Base-by-base conservation (phyloP, 495 filamentous ascomycete genomes). In the Penicillium subrubescens region DNA sequence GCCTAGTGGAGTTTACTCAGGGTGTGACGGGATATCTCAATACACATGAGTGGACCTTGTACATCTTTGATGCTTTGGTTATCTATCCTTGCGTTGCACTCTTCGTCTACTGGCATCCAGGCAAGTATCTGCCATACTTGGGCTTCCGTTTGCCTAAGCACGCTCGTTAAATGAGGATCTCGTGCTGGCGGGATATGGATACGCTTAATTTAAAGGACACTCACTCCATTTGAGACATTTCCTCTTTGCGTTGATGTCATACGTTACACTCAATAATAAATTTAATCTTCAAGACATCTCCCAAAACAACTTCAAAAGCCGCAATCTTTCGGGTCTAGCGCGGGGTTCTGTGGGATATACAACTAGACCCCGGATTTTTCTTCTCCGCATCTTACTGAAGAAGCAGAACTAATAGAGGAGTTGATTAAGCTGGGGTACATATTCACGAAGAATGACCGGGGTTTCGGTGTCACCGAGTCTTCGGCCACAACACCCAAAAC, bases 1-100 rank as follows among this genome's bases (percentile, higher is more conserved):
- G 89, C 43, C 73, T 88, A 25, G 70, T 89, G 6, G 89, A 92
- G 73, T 92, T 87, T 62, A 62, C 80, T 0, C 76, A 85, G 74
- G 87, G 87, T 0, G 63, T 77, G 8, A 71, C 75, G 5, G 87
- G 88, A 0, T 83, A 80, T 51, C 55, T 83, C 34, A 71, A 88
- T 51, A 71, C 53, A 7, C 80, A 86, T 54, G 88, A 91, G 74
- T 83, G 82, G 75, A 79, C 81, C 39, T 57, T 88, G 59, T 91
- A 89, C 67, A 68, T 89, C 7, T 90, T 90, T 63, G 88, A 91
- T 67, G 74, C 81, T 19, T 57, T 80, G 35, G 71, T 84, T 14
- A 91, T 91, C 82, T 67, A 85, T 25, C 52, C 79, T 2, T 74
- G 78, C 33, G 75, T 73, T 1, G 85, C 82, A 34, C 81, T 86